Base-by-base conservation (phyloP, 768 basidiomycete species). In the Pholiota conissans region DNA sequence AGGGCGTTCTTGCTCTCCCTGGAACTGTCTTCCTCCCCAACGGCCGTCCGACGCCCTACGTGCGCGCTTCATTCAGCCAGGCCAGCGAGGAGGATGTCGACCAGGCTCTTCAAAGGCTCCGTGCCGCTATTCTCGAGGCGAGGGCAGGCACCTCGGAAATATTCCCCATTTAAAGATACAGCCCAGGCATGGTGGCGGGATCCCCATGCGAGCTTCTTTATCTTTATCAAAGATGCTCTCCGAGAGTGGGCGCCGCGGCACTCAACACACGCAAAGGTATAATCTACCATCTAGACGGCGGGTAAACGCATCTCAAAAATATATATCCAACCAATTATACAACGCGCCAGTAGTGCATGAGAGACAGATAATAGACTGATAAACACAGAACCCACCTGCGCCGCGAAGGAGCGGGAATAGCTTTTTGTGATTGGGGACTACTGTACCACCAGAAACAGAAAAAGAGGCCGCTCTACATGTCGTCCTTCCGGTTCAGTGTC, bases 1-100 rank as follows among this genome's bases (percentile, higher is more conserved):
- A 83, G 22, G 94, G 93, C 18, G 90, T 97, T 7, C 83, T 97
- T n/a, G 93, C 91, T 16, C 80, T 97, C 10, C 95, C 95, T 0
- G 95, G 95, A 14, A 86, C 82, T 1, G 85, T 85, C 18, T 95
- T 95, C 75, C 76, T 89, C 55, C 92, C 94, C 14, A 84, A 81
- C 58, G 86, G 84, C 11, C 73, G 81, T 37, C 84, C 79, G 67
- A 87, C 88, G 6, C 77, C 85, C 22, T 91, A 89, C 67, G 90
- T 95, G 27, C 81, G 95, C 40, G 91, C 91, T 16, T 79, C 90
- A 35, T 97, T 96, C 73, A 91, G 90, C 67, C 69, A 90, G 57
- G 74, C 84, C 18, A 74, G 76, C 0, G 82, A 82, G 55, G 82
- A 84, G 30, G 83, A 93, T 39, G 86, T 91, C 2, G 85, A 92